Percentiles rank a stretch among this genome's conserved stretches.
phyloP scores from a whole-genome alignment of 148 eudicot genomes.

The Spergularia marina region DNA sequence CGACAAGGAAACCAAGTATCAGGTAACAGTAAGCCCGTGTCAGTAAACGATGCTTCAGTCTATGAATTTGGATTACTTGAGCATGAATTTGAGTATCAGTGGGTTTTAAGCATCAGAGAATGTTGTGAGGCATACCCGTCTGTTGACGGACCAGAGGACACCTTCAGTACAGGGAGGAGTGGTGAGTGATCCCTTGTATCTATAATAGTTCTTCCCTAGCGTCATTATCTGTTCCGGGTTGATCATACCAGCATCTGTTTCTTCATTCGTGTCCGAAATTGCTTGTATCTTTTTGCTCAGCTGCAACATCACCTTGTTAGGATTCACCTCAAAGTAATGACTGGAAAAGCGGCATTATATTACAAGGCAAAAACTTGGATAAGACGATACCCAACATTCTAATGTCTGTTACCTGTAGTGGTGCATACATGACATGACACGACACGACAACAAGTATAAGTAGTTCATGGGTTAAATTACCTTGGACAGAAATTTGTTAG shows the following conservation, averaged over 20 bases:
- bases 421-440: no score
- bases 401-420: no score
- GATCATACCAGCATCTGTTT: slow-evolving; percentile 33
- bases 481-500: slow-evolving; percentile 47
- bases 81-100: not conserved
- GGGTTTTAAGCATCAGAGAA: not conserved
- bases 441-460: no score
- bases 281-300: slow-evolving; percentile 36
- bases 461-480: slow-evolving; percentile 20
- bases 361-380: not conserved
- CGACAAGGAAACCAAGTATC: not conserved
- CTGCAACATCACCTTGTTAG: slow-evolving; percentile 29
- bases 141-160: slow-evolving; percentile 58
- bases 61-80: no score
- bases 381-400: not conserved
- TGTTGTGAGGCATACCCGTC: slow-evolving; percentile 32
- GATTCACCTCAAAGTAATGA: not conserved
- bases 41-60: no score
- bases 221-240: slow-evolving; percentile 43
- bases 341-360: not conserved
- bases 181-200: slow-evolving; percentile 75
- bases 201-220: slow-evolving; percentile 35
- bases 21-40: no score
- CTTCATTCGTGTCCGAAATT: slow-evolving; percentile 28
- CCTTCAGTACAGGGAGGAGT: slow-evolving; percentile 84